Percentiles rank a stretch among this genome's conserved stretches.
phyloP scores from a whole-genome alignment of 148 eudicot species.

The Rheum nobile region DNA sequence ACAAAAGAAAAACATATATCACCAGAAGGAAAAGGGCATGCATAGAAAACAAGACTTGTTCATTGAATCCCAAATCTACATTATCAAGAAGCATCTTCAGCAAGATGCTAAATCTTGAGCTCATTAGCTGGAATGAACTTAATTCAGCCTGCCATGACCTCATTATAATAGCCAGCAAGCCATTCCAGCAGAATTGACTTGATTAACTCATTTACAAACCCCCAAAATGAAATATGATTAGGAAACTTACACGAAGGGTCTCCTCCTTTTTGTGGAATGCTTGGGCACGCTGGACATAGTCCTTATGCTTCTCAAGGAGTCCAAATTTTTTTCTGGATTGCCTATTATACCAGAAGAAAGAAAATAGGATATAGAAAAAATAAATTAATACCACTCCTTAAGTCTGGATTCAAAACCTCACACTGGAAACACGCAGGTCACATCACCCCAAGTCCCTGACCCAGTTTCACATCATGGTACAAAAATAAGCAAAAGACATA shows the following conservation, averaged over 20 bases:
- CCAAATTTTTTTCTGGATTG: conserved; percentile 52
- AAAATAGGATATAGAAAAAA: not conserved
- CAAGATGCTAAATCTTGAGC: not conserved
- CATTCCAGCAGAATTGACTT: not conserved
- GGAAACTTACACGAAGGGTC: conserved; percentile 32
- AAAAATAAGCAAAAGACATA: not conserved
- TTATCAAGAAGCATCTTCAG: not conserved
- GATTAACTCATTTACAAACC: not conserved
- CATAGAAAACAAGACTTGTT: not conserved
- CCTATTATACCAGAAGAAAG: conserved; percentile 18
- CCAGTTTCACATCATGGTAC: not conserved
- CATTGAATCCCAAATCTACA: not conserved
- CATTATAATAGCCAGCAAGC: not conserved
- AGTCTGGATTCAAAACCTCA: not conserved
- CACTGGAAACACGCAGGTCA: not conserved
- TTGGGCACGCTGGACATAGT: conserved; percentile 65
- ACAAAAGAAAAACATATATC: not conserved
- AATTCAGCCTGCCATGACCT: not conserved
- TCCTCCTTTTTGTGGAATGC: conserved; percentile 77
- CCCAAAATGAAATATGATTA: not conserved
- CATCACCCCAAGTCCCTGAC: not conserved
- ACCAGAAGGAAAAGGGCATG: not conserved
- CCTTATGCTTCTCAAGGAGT: conserved; percentile 80
- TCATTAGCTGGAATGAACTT: not conserved
- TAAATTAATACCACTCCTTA: not conserved